Evolutionary conservation across 805 yeast species (phyloP), one percentile per base, ranked within the genome.

Genomic region (Limtongia smithiae): DNA sequence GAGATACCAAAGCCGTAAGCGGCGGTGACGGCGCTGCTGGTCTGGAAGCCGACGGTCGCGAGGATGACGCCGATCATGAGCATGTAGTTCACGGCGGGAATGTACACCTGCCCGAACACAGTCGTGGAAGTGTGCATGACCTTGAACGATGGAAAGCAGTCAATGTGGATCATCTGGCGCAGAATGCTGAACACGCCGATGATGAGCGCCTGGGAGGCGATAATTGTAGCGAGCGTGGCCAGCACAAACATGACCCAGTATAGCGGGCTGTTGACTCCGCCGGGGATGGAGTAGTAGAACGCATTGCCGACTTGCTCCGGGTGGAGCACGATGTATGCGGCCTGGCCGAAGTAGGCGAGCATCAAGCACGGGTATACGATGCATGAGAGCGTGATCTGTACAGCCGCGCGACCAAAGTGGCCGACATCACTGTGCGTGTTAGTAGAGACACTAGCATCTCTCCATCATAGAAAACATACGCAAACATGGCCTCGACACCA

Each of bases 401-500:
- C 69, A 0, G 83, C 75, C 4, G 67, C 54, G 22, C 69, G 68
- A 2, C 81, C 78, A 58, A 79, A 77, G 59, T 77, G 81, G 3
- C 82, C 79, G 43, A 79, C 68, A 62, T 80, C 83, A 1, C 51
- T 48, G 28, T 7, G 35, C 9, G 9, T 15, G 30, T n/a, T n/a
- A n/a, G n/a, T n/a, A n/a, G n/a, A 28, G 30, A 15, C 15, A 22
- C 37, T 33, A 42, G 39, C 7, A 32, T 11, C 14, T 17, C 14
- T 11, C 18, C 3, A 27, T 17, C 5, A 30, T 14, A 14, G 5
- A 22, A 7, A 9, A 41, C 51, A 11, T 42, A 48, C 51, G 83
- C 81, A 65, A 80, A 80, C 80, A 80, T 75, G 5, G 83, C 82
- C 55, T 80, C 84, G 3, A 77, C 68, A 28, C 84, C 84, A 0